Evolutionary conservation across 805 yeast genomes (phyloP).

Genomic region (Metschnikowia lochheadii): DNA sequence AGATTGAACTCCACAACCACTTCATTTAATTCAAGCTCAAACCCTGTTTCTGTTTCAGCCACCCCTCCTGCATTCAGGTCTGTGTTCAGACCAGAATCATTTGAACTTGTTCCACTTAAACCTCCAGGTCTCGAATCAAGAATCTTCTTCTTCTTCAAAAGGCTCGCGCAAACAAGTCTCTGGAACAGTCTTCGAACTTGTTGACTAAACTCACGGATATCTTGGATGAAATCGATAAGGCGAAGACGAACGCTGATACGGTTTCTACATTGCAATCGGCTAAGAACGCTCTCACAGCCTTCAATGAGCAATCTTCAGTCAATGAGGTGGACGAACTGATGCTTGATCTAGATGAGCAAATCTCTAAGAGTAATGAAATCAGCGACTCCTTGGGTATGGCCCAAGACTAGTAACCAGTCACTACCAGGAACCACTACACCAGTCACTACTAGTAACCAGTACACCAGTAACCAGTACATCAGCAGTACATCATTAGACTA

Average conservation of each 20-base stretch:
- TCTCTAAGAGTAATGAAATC: constrained; percentile 26
- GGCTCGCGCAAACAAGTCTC: constrained; percentile 15
- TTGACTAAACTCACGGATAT: constrained; percentile 22
- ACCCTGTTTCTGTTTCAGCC: too few species aligned
- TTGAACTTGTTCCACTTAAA: too few species aligned
- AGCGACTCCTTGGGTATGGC: not conserved
- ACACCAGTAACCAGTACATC: too few species aligned
- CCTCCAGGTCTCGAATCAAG: constrained; percentile 18
- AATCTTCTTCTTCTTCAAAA: constrained; percentile 17
- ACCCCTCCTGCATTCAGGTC: too few species aligned
- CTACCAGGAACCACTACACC: too few species aligned
- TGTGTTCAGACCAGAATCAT: too few species aligned
- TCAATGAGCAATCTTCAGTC: constrained; percentile 26
- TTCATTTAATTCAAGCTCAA: too few species aligned
- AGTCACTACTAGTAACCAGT: too few species aligned
- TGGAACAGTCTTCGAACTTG: constrained; percentile 17
- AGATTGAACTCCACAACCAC: too few species aligned
- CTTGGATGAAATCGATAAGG: constrained; percentile 33
- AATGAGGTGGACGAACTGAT: constrained; percentile 27
- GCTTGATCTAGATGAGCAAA: constrained; percentile 28
- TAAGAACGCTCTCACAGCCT: constrained; percentile 22
- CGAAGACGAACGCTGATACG: constrained; percentile 25
- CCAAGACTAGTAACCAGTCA: too few species aligned
- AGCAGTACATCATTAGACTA: too few species aligned
- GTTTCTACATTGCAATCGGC: constrained; percentile 26